Conservation (phyloP, 768 basidiomycete species). For the Agaricus subrufescens region DNA sequence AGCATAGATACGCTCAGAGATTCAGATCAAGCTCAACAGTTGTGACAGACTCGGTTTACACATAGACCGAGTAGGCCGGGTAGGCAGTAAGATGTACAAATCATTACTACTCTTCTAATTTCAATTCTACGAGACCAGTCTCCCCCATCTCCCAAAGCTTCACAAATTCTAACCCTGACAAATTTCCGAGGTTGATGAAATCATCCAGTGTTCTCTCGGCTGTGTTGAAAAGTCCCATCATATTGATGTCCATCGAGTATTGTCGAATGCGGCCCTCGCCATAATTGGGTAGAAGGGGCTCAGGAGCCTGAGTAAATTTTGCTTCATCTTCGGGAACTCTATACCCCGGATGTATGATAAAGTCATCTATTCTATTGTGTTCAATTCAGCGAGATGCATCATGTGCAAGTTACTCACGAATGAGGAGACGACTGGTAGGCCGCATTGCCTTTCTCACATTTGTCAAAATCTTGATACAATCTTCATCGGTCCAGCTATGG, state of each 20-base stretch:
- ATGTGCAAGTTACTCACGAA: conserved; percentile 23
- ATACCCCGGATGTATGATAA: conserved; percentile 27
- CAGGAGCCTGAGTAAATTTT: conserved; percentile 27
- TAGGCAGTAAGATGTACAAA: too few relatives aligned
- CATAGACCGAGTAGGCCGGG: too few relatives aligned
- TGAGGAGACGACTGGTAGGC: conserved; percentile 27
- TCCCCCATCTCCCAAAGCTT: conserved; percentile 29
- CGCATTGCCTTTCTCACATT: conserved; percentile 31
- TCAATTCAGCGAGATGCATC: too few relatives aligned
- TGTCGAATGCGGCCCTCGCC: not conserved
- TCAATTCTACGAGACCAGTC: conserved; percentile 24
- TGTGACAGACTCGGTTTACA: too few relatives aligned
- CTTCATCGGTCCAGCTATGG: conserved; percentile 37
- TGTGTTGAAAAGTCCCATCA: conserved; percentile 38
- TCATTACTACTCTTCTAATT: not conserved
- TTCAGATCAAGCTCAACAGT: too few relatives aligned
- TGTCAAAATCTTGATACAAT: conserved; percentile 29
- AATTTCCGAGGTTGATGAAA: conserved; percentile 30
- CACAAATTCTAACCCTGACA: conserved; percentile 24
- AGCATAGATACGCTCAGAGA: too few relatives aligned
- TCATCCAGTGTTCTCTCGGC: conserved; percentile 39
- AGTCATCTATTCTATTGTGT: conserved; percentile 25
- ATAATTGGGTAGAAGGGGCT: conserved; percentile 31
- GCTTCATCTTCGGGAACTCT: conserved; percentile 7
- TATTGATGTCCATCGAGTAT: conserved; percentile 42